Base-by-base conservation (phyloP, 2,329 filamentous ascomycete genomes). In the Cercospora sojina region DNA sequence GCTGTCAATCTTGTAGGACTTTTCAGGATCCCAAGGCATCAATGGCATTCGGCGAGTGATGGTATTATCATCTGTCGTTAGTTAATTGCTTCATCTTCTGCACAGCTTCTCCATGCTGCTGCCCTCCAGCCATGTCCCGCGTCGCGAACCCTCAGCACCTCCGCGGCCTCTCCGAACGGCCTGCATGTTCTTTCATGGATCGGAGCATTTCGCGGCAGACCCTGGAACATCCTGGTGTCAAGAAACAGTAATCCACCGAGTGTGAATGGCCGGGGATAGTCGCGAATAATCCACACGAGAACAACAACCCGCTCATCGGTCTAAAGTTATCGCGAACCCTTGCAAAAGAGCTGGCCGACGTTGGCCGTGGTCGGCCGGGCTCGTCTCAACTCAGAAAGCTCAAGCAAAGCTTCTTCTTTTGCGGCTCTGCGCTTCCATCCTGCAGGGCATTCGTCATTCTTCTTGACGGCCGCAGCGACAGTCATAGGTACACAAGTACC, bases 381-480 rank as follows among this genome's bases (percentile, higher is more conserved):
- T 56, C 25, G 20, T 29, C 51, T 10, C 53, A 29, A 32, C 13
- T 29, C 27, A 20, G 27, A 56, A 32, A 23, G 27, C 31, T 51
- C 18, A 25, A 51, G 47, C 29, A 56, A 56, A 32, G 53, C 53
- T 56, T 56, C 53, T 56, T 31, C 27, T 32, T 23, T 56, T 56
- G 53, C 27, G 53, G 53, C 53, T 56, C 53, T 56, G 53, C 53
- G 29, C 9, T 56, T 55, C 25, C 10, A 55, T 20, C 18, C 53
- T 56, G 53, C 53, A 56, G 27, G 27, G 53, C 53, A n/a, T 35
- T 56, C 53, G 53, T 56, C 53, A 56, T 56, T 35, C 13, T 35
- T 32, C 23, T 56, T 20, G 31, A 56, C 25, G n/a, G 13, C 25
- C 3, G 27, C 27, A 12, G 47, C 18, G 12, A 13, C 13, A 51